Evolutionary conservation across 192 early-diverging fungal species (phyloP), one percentile per base, ranked within the genome.

Genomic region (Gamsiella multidivaricata): DNA sequence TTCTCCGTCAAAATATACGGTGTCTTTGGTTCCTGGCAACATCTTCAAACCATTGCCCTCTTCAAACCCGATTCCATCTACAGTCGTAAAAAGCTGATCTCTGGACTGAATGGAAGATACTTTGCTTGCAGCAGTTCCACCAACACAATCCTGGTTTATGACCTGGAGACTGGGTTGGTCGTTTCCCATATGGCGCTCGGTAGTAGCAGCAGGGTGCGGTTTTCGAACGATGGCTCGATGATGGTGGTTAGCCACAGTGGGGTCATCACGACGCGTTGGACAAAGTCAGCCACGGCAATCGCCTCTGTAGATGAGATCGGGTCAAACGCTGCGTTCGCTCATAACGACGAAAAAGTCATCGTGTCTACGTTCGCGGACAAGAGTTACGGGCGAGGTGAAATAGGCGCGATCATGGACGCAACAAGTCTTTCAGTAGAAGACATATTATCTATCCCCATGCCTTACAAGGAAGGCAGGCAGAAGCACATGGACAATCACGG

Each of bases 111-210:
- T 2, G 54, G 31, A 18, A n/a, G 26, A 18, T 42, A 54, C 22
- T 67, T 67, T 50, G 41, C 65, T 0, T 67, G 65, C 54, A 50
- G 29, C 8, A 33, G 18, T 50, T 2, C 36, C 9, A 33, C 20
- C 32, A 54, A 41, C 5, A 39, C 45, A 11, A 28, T 67, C 0
- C 29, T 31, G 8, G 18, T 67, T 9, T 67, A 39, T 33, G 45
- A 67, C 29, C 34, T 67, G 12, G 43, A 36, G 23, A 31, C 37
- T 4, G 37, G 43, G 4, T 29, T 17, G 0, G 18, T 54, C 5
- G 34, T 57, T n/a, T 57, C 54, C 0, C 46, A 33, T 25, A 65
- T 52, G 23, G 5, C 23, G 0, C 5, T 67, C 22, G 32, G 33
- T 12, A n/a, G 45, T 14, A 12, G 45, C 23, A 26, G 17, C 36